These are phyloP conservation scores for Crithidia mellificae DNA, from an alignment of 208 protist genomes.

Conservation along the genomic window DNA sequence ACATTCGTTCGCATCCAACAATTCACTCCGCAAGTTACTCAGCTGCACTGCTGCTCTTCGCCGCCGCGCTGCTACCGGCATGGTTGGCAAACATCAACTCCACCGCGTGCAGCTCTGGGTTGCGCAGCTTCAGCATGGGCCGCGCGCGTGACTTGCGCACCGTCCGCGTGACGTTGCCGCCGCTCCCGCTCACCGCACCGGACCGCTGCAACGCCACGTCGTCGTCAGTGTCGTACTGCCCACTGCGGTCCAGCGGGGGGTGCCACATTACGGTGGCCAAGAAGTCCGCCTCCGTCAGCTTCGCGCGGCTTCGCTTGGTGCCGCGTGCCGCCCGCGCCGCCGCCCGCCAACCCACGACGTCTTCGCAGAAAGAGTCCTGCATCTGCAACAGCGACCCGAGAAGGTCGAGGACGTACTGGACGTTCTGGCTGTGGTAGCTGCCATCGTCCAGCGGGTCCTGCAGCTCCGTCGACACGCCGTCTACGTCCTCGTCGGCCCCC, in stretches of 20 bases:
- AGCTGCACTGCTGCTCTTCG: neutral
- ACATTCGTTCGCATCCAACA: no score
- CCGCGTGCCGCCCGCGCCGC: neutral
- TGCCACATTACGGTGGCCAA: constrained; percentile 25
- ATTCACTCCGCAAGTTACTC: no score
- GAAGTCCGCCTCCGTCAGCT: constrained; percentile 17
- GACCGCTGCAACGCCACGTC: neutral
- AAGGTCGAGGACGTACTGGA: constrained; percentile 59
- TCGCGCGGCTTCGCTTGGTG: constrained; percentile 1
- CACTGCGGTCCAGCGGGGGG: constrained; percentile 8
- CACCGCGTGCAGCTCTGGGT: constrained; percentile 29
- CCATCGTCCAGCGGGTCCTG: constrained; percentile 49
- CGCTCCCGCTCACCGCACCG: neutral
- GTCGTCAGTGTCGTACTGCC: constrained; percentile 4
- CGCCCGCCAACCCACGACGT: constrained; percentile 5
- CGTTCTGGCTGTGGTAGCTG: constrained; percentile 66
- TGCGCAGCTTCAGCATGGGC: constrained; percentile 14
- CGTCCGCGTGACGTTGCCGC: constrained; percentile 11
- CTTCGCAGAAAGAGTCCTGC: constrained; percentile 28
- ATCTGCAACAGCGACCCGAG: constrained; percentile 50
- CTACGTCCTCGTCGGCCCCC: constrained; percentile 6
- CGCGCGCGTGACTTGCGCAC: constrained; percentile 1
- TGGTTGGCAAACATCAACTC: constrained; percentile 29
- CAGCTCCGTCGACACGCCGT: constrained; percentile 22
- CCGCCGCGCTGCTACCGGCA: neutral